Base-by-base conservation (phyloP, 2,329 filamentous ascomycete genomes). In the Phaeosphaeriaceae sp. region DNA sequence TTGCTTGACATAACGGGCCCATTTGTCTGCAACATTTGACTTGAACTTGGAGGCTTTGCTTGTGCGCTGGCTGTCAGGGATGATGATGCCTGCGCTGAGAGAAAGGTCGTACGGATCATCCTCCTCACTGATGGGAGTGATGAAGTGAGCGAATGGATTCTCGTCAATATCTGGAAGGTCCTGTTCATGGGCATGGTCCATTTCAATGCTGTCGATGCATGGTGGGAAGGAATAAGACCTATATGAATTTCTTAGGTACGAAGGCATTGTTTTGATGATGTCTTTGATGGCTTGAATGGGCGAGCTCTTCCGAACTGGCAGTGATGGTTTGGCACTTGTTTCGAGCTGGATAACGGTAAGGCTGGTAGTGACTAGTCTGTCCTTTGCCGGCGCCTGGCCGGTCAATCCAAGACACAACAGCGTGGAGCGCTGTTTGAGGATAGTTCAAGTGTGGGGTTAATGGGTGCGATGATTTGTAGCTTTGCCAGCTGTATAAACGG, bases 111-210 rank as follows among this genome's bases (percentile, higher is more conserved):
- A 72, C 6, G 73, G 71, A 39, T 74, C 71, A 30, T 75, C 74
- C 16, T 75, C 74, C 33, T 76, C 74, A n/a, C 58, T 59, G 42
- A 76, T 61, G 2, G 74, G 74, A 6, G 68, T 71, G 16, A 76
- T 64, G 64, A 76, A 76, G 63, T 76, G 74, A 26, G 73, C 68
- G 50, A 76, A 76, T 6, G 74, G 74, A 34, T 76, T 71, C 34
- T 76, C 73, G 48, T 76, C 74, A 47, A 76, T 76, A 47, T 75
- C 70, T 12, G 69, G 71, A 2, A 75, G 70, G 9, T 63, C 51
- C 11, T 40, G 26, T 7, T 56, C 45, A 7, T 58, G 44, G 2
- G 48, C 26, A 6, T 60, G 21, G 37, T 54, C 59, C 40, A 62
- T 57, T 29, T 66, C 63, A 40, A 64, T 48, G 39, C 44, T 62